A percentile compares a stretch with the other conserved stretches of the same genome.
These are phyloP conservation scores for Evansstolkia leycettana DNA, from an alignment of 495 filamentous ascomycete genomes.

Conservation along the genomic window DNA sequence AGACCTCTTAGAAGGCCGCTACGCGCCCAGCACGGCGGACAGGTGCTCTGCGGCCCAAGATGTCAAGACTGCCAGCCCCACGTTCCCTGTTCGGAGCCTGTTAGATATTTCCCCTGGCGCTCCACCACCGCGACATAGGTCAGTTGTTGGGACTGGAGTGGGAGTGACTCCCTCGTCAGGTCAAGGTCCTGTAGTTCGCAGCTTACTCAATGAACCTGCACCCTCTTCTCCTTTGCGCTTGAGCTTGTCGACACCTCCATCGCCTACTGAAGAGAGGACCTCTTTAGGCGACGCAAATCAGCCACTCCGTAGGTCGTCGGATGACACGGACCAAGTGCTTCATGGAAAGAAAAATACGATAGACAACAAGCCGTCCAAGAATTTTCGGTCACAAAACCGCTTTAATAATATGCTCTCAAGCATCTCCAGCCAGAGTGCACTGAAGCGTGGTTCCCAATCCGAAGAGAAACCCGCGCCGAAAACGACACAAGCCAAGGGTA, in stretches of 20 bases:
- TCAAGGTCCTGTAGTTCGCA: conserved; percentile 4
- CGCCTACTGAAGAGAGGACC: conserved; percentile 12
- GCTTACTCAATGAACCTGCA: conserved; percentile 11
- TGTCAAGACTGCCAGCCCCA: conserved; percentile 7
- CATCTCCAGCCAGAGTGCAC: conserved; percentile 1
- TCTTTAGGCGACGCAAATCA: conserved; percentile 4
- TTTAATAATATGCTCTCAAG: neutral
- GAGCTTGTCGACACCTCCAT: conserved; percentile 13
- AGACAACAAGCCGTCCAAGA: neutral
- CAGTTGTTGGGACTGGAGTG: conserved; percentile 25
- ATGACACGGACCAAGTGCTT: conserved; percentile 2
- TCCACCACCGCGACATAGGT: conserved; percentile 25
- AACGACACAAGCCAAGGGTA: conserved; percentile 11
- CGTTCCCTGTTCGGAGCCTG: conserved; percentile 21
- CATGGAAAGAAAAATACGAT: neutral
- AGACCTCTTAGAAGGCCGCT: conserved; percentile 41
- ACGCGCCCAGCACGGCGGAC: neutral
- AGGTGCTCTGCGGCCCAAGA: neutral
- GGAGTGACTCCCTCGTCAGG: conserved; percentile 14
- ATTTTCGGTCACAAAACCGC: neutral
- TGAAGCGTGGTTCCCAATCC: neutral
- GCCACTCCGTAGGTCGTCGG: conserved; percentile 10
- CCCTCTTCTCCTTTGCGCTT: conserved; percentile 15
- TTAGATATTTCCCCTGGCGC: conserved; percentile 12
- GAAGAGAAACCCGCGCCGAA: conserved; percentile 8